These are phyloP conservation scores for Curvularia lunata DNA, from an alignment of 2,329 filamentous ascomycete genomes.

Conservation along the genomic window DNA sequence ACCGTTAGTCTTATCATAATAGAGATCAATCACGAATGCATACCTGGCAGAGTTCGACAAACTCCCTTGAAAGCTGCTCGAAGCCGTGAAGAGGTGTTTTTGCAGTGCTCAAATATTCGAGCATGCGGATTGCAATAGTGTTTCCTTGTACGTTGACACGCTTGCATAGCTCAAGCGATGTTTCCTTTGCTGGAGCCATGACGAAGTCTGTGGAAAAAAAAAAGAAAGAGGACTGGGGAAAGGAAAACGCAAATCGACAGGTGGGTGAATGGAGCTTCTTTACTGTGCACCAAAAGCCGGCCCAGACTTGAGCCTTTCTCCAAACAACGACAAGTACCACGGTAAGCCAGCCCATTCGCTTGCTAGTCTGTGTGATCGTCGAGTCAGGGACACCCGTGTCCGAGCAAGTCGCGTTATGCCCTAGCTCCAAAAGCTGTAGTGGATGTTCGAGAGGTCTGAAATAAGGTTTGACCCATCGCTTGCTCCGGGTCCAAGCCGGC, in stretches of 20 bases:
- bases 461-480: constrained; percentile 30
- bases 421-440: constrained; percentile 17
- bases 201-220: constrained; percentile 8
- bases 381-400: constrained; percentile 23
- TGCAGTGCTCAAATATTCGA: constrained; percentile 45
- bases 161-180: constrained; percentile 60
- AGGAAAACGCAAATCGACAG: constrained; percentile 8
- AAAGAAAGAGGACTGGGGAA: constrained; percentile 10
- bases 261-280: constrained; percentile 22
- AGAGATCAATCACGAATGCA: background rate
- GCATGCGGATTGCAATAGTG: constrained; percentile 59
- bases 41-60: constrained; percentile 62
- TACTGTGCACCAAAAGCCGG: constrained; percentile 20
- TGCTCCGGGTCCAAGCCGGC: constrained; percentile 27
- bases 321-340: constrained; percentile 18
- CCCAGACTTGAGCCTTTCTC: constrained; percentile 20
- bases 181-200: constrained; percentile 48
- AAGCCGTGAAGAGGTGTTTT: constrained; percentile 48
- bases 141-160: constrained; percentile 62
- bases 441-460: constrained; percentile 19
- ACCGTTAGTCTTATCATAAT: background rate
- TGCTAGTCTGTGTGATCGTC: constrained; percentile 25
- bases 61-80: constrained; percentile 67
- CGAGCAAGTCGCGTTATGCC: constrained; percentile 18
- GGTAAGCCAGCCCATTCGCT: constrained; percentile 23